Percentiles rank a stretch among this genome's conserved stretches.
Conservation (phyloP, 192 early-diverging fungal species). For the Podila verticillata region DNA sequence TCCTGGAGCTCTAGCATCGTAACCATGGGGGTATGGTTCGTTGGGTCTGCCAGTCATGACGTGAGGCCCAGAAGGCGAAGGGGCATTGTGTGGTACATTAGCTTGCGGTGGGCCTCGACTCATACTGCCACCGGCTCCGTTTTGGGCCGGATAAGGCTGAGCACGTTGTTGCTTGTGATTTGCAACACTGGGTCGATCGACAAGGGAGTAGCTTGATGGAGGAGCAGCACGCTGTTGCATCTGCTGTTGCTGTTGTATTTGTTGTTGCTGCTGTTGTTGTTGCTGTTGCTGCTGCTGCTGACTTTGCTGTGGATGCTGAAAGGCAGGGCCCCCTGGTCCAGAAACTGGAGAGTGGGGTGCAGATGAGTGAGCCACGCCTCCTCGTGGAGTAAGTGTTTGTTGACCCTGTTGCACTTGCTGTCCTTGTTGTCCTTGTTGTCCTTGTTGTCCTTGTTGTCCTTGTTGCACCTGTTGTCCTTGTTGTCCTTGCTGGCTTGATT, state of each 20-base stretch:
- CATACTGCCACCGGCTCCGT: background rate
- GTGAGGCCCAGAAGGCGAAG: background rate
- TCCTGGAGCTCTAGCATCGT: constrained; percentile 1
- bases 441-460: background rate
- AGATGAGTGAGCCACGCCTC: background rate
- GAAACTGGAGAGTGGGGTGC: background rate
- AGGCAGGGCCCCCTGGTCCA: background rate
- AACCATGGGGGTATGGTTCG: background rate
- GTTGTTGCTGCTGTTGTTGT: constrained; percentile 2
- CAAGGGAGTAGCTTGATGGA: background rate
- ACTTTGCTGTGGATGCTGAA: background rate
- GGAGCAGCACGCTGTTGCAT: background rate
- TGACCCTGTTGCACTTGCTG: background rate
- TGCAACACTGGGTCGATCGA: constrained; percentile 1
- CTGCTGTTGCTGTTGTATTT: background rate
- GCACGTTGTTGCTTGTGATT: background rate
- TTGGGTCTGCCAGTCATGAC: background rate
- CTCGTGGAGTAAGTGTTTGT: too few species aligned
- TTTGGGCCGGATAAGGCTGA: background rate
- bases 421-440: too few species aligned
- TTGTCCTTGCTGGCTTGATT: background rate
- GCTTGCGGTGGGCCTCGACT: background rate
- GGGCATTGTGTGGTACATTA: background rate
- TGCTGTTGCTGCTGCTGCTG: constrained; percentile 8
- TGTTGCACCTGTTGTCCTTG: too few species aligned